Evolutionary conservation across 148 eudicot genomes (phyloP), one percentile per base, ranked within the genome.

Genomic region (Rhododendron williamsianum): DNA sequence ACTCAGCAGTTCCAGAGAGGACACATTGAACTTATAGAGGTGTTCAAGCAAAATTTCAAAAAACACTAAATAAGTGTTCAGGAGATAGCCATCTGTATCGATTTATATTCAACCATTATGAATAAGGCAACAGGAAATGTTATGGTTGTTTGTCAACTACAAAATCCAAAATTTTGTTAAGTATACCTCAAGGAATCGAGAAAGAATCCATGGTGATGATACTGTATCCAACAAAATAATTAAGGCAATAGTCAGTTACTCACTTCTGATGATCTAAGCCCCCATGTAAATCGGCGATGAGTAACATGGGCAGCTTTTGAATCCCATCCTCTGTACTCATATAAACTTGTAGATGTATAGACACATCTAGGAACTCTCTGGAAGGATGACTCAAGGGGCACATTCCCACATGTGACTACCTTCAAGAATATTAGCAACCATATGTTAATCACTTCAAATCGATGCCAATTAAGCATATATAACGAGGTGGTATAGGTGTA

Each of bases 381-480:
- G 87, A 93, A 96, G 73, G 98, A 96, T 78, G 98, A 93, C 88
- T 93, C 94, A 16, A 96, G 93, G 80, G 98, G 97, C 72, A 96
- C 95, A 91, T 93, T 96, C 84, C 98, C 98, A 88, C 98, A 96
- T 7, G 98, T 94, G 76, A 96, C 98, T 86, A 96, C 98, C 98
- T 96, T 79, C 78, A 88, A 58, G 74, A 46, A 65, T 65, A 65
- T 65, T 25, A 63, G 30, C 71, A 65, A 65, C 30, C 71, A 65
- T n/a, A 65, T n/a, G 27, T 65, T 25, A 65, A 65, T 65, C 71
- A 65, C 71, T 9, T 65, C 12, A 65, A 65, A 65, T 65, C 8
- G 12, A 65, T 65, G 71, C n/a, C 30, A 65, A 65, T 65, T n/a
- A n/a, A 65, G 71, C 71, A 65, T 65, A 25, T n/a, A 0, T 65